Evolutionary conservation across 192 early-diverging fungal species (phyloP), one percentile per base, ranked within the genome.

Genomic region (Chytriomyces sp.): DNA sequence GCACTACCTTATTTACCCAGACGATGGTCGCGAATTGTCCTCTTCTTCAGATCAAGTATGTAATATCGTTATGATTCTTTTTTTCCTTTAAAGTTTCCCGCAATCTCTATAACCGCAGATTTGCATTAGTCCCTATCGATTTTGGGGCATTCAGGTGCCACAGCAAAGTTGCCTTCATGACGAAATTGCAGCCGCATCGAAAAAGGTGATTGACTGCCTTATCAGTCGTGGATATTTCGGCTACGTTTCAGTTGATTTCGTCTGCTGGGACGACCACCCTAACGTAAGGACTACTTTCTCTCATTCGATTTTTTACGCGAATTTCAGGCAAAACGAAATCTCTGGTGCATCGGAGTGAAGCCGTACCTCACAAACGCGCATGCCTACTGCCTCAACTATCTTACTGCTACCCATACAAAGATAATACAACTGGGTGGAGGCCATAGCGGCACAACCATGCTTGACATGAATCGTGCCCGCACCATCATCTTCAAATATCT

Each of bases 401-500:
- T 58, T 8, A 31, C 40, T 3, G 56, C 70, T n/a, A 44, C 70
- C 5, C 12, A 31, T 25, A 59, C 70, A 2, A 30, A 58, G 28
- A 3, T 25, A n/a, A 40, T 56, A 3, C 70, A 72, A 10, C 70
- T 59, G 2, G 39, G 55, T 17, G 8, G 14, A 25, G 14, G 1
- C 17, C 1, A 14, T 12, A n/a, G 30, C 22, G 53, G 55, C 52
- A 19, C 19, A 7, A 57, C 49, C 10, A 7, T 37, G n/a, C 67
- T 58, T 33, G 67, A 69, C 36, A 28, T 69, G 32, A 69, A 57
- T 34, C 52, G 40, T 14, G 12, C 70, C 25, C 28, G 70, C 22
- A 34, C n/a, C 39, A 72, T 72, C 32, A 10, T 39, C 38, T 72
- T 72, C 58, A 58, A 72, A 65, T 65, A 65, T 39, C 38, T 58